Percentiles rank a stretch among this genome's conserved stretches.
Evolutionary conservation across 345 rosid genomes (phyloP).

Genomic region (Mercurialis annua): DNA sequence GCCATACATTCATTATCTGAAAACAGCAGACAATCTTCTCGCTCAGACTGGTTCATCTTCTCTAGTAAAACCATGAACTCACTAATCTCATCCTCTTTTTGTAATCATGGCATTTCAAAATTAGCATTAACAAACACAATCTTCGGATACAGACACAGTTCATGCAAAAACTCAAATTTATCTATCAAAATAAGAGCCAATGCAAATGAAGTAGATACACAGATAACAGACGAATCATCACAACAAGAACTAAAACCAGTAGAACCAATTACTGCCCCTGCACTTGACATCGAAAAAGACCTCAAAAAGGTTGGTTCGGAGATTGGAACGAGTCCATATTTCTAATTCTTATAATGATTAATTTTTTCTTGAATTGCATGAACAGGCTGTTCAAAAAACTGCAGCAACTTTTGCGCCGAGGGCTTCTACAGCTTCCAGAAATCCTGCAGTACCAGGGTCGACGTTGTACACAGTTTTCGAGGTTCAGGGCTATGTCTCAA

Average conservation of each 20-base stretch:
- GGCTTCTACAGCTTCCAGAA: constrained; percentile 82
- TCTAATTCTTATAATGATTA: neutral
- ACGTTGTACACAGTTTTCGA: constrained; percentile 81
- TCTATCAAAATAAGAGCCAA: constrained; percentile 31
- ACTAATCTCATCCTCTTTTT: constrained; percentile 38
- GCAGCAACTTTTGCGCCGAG: constrained; percentile 96
- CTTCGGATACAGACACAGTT: neutral
- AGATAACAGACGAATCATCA: constrained; percentile 29
- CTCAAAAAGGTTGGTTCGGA: constrained; percentile 61
- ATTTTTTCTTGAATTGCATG: neutral
- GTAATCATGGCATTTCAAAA: constrained; percentile 30
- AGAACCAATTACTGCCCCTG: constrained; percentile 28
- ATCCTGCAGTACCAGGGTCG: constrained; percentile 89
- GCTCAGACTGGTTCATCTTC: neutral
- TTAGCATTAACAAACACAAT: constrained; percentile 11
- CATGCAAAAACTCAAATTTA: constrained; percentile 11
- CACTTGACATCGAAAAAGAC: constrained; percentile 64
- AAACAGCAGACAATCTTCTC: neutral
- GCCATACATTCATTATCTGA: constrained; percentile 2
- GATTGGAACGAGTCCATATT: too few species aligned
- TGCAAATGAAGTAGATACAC: constrained; percentile 45
- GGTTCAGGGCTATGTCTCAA: constrained; percentile 75
- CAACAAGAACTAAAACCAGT: constrained; percentile 22
- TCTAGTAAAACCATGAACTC: constrained; percentile 32
- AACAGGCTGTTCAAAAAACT: constrained; percentile 85